These are phyloP conservation scores for Scenedesmus sp. DNA, from an alignment of 163 green algal species.

Conservation along the genomic window DNA sequence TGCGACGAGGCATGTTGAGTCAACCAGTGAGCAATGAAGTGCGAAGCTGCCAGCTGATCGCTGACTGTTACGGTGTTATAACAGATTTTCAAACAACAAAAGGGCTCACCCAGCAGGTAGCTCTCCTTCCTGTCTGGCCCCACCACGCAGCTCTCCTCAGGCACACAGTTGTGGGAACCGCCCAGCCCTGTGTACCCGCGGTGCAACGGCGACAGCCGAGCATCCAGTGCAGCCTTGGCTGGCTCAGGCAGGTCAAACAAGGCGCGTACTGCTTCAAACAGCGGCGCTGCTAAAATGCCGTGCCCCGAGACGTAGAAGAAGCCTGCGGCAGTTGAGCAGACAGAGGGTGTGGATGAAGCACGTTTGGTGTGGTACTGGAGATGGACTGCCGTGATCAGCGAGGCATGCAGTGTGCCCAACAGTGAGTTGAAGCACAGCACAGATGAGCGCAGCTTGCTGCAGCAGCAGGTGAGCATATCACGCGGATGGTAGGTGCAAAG, in stretches of 20 bases:
- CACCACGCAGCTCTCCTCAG: background rate
- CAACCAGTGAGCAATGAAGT: too few species aligned
- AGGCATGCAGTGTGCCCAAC: too few species aligned
- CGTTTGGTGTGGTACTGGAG: too few species aligned
- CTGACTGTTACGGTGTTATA: background rate
- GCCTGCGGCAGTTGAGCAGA: background rate
- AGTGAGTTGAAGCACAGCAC: too few species aligned
- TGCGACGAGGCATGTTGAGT: too few species aligned
- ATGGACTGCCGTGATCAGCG: too few species aligned
- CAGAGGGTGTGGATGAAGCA: background rate
- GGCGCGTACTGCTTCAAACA: background rate
- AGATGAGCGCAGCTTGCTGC: too few species aligned
- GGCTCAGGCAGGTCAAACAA: constrained; percentile 33
- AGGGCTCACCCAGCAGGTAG: constrained; percentile 45
- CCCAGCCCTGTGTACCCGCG: constrained; percentile 40
- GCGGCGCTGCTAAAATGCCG: constrained; percentile 2
- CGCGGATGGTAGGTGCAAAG: too few species aligned
- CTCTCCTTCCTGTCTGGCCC: constrained; percentile 50
- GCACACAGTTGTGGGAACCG: constrained; percentile 38
- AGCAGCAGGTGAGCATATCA: too few species aligned
- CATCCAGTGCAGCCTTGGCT: constrained; percentile 24
- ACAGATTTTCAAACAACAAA: background rate
- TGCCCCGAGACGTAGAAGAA: constrained; percentile 44
- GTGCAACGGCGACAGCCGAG: constrained; percentile 24
- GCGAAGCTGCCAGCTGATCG: background rate